These are phyloP conservation scores for Abortiporus biennis DNA, from an alignment of 1,284 basidiomycete species.

Conservation along the genomic window DNA sequence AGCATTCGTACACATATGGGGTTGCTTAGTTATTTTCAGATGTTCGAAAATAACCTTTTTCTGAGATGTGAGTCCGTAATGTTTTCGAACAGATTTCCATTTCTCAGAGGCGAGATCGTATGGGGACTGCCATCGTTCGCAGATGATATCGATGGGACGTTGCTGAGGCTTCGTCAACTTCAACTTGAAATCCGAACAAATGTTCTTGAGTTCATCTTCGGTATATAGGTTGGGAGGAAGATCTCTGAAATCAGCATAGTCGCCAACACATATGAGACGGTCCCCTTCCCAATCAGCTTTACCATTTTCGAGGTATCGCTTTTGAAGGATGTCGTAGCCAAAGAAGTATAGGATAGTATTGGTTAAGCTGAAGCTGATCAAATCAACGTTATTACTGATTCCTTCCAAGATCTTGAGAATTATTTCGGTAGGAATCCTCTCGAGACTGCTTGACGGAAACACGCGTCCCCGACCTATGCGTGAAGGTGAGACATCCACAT, in stretches of 20 bases:
- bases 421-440: too few species aligned
- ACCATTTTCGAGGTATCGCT: background rate
- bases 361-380: background rate
- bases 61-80: background rate
- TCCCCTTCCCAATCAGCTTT: background rate
- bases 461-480: too few species aligned
- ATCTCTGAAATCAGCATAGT: background rate
- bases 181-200: background rate
- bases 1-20: background rate
- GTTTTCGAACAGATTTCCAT: background rate
- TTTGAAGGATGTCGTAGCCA: background rate
- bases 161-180: background rate
- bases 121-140: too few species aligned
- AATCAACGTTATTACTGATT: too few species aligned
- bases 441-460: too few species aligned
- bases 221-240: background rate
- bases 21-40: background rate
- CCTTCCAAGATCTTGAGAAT: too few species aligned
- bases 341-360: background rate
- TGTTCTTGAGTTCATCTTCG: background rate
- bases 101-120: too few species aligned
- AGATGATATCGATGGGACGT: background rate
- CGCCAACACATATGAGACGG: slow-evolving; percentile 4
- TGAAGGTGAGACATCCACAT: too few species aligned
- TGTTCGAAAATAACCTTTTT: background rate